Evolutionary conservation across 2,329 filamentous ascomycete genomes (phyloP), one percentile per base, ranked within the genome.

Genomic region (Fusarium sp.): DNA sequence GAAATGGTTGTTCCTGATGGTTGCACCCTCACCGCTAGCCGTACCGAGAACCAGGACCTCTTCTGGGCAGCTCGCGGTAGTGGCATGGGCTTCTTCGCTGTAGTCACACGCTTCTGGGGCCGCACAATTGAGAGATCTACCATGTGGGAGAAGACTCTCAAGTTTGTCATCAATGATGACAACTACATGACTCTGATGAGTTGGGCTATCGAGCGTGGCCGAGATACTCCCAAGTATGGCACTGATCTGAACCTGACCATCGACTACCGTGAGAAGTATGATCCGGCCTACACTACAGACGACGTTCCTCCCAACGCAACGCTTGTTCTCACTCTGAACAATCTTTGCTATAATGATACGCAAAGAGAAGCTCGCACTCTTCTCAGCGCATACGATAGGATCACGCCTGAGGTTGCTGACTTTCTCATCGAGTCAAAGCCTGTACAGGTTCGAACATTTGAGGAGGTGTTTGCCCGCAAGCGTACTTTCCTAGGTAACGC

Each of bases 1-100:
- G 66, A 69, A n/a, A 42, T 69, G 20, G 61, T 69, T 38, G 50
- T 55, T 26, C 47, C 66, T 17, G 66, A 65, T n/a, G 66, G 66
- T 5, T 30, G 56, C 10, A 41, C 48, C 1, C 45, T 65, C 18
- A 65, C 53, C 5, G 55, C 62, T 4, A 65, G 56, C 44, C 47
- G 30, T 22, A 51, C 55, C 14, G 55, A 65, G 38, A 65, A 65
- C 35, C 30, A 50, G 14, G 62, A 65, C 50, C 62, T 61, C 30
- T 65, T 65, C 62, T 65, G 55, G 62, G 62, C 62, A 17, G 62
- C 62, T 44, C 61, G 44, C 4, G 66, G 66, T 20, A 65, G 61
- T 30, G 66, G 66, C 2, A 56, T 59, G 42, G 66, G 53, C 20
- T 66, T 54, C 51, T 69, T 69, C 30, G 61, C 54, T n/a, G 61